These are phyloP conservation scores for Mucor sp. DNA, from an alignment of 371 early-diverging fungal genomes.

Conservation along the genomic window DNA sequence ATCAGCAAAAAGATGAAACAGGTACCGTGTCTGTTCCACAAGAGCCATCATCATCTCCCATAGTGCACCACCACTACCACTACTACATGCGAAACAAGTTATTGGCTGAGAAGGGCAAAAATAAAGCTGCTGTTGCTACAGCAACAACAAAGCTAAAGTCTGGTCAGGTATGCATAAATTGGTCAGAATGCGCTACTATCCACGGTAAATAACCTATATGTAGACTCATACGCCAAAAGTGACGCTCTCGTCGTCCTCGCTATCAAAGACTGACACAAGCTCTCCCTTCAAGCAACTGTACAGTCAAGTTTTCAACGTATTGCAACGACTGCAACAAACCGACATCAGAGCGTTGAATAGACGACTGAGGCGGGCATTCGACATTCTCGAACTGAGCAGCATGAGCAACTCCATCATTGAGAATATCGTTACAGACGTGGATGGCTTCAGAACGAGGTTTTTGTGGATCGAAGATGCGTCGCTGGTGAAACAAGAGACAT, in stretches of 20 bases:
- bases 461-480: slow-evolving; percentile 49
- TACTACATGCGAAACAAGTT: slow-evolving; percentile 27
- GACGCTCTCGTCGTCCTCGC: not conserved
- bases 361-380: slow-evolving; percentile 63
- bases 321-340: slow-evolving; percentile 55
- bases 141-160: not conserved
- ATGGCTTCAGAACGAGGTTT: slow-evolving; percentile 53
- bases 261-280: slow-evolving; percentile 10
- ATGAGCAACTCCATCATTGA: slow-evolving; percentile 78
- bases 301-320: slow-evolving; percentile 19
- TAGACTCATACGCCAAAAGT: not conserved
- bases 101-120: slow-evolving; percentile 18
- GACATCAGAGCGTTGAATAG: slow-evolving; percentile 65
- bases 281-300: slow-evolving; percentile 29
- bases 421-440: slow-evolving; percentile 65
- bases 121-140: not conserved
- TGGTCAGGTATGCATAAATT: not conserved
- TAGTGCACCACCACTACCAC: slow-evolving; percentile 51
- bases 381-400: slow-evolving; percentile 70
- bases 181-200: not conserved
- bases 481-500: slow-evolving; percentile 11
- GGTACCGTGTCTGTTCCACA: not conserved
- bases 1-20: slow-evolving; percentile 5
- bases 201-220: not conserved
- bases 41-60: slow-evolving; percentile 15